A percentile compares a stretch with the other conserved stretches of the same genome.
Evolutionary conservation across 257 asterid genomes (phyloP).

Genomic region (Lantana camara): DNA sequence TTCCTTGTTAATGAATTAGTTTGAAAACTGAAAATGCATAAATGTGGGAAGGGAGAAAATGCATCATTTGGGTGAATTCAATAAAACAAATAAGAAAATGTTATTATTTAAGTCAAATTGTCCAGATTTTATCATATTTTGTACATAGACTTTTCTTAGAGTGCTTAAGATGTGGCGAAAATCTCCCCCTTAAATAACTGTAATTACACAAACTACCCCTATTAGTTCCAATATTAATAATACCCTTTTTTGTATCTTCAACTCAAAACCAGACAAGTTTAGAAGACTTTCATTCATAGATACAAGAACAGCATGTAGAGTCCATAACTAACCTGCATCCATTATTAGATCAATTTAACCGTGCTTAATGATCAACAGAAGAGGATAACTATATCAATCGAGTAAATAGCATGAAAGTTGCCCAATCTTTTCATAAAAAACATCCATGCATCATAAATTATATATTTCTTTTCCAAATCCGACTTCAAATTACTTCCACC

Average conservation of each 20-base stretch:
- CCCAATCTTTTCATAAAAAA: not conserved
- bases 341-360: too few species aligned
- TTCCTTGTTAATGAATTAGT: conserved; percentile 53
- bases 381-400: not conserved
- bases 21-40: conserved; percentile 64
- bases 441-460: not conserved
- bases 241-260: too few species aligned
- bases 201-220: too few species aligned
- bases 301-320: too few species aligned
- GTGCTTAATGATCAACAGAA: too few species aligned
- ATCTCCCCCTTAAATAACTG: too few species aligned
- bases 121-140: not conserved
- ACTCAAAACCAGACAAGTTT: too few species aligned
- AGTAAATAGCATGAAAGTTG: not conserved
- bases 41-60: conserved; percentile 2
- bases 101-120: not conserved
- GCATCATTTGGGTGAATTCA: conserved; percentile 23
- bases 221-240: too few species aligned
- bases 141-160: not conserved
- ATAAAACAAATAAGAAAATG: not conserved
- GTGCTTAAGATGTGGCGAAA: too few species aligned
- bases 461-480: not conserved
- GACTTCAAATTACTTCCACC: too few species aligned
- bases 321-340: too few species aligned
- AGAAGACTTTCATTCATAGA: too few species aligned